Base-by-base conservation (phyloP, 2,329 filamentous ascomycete genomes). In the Arthrobotrys musiformis region DNA sequence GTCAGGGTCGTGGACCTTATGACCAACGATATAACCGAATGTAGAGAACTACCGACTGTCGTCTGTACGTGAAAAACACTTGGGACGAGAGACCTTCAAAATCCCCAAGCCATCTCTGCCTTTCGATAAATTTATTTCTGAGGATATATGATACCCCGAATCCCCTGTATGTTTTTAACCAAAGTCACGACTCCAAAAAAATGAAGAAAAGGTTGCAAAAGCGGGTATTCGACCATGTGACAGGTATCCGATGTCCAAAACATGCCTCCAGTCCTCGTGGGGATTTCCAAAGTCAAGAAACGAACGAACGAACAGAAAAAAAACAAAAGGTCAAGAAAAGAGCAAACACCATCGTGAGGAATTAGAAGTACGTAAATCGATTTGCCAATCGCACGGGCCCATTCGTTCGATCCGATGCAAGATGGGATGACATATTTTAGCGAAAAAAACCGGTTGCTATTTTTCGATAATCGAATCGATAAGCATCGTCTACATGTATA, bases 1-100 rank as follows among this genome's bases (percentile, higher is more conserved):
- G 86, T 94, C 19, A 86, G 91, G 60, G 88, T 94, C 0, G 86
- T 94, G 2, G 92, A 95, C 82, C 82, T 94, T 75, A 88, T 86
- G 22, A 91, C 89, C 35, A 90, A 92, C 81, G 91, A 94, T 84
- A 90, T 92, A 81, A 90, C 92, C 2, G 92, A 94, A 82, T 89
- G 94, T 67, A 87, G 88, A 76, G 91, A 94, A 78, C 82, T 95
- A 79, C 92, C 92, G 0, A 89, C 88, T 50, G 88, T 93, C 80
- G 84, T 93, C 62, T 81, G 79, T 66, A 79, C 66, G 56, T 77
- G 56, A 76, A 28, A 52, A 46, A 17, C n/a, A n/a, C n/a, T n/a
- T n/a, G n/a, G n/a, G 52, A 48, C n/a, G 42, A 6, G n/a, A 37
- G 22, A n/a, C n/a, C 22, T 40, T 22, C 54, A n/a, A n/a, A n/a